Evolutionary conservation across 257 asterid genomes (phyloP).

Genomic region (Eustoma russellianum): DNA sequence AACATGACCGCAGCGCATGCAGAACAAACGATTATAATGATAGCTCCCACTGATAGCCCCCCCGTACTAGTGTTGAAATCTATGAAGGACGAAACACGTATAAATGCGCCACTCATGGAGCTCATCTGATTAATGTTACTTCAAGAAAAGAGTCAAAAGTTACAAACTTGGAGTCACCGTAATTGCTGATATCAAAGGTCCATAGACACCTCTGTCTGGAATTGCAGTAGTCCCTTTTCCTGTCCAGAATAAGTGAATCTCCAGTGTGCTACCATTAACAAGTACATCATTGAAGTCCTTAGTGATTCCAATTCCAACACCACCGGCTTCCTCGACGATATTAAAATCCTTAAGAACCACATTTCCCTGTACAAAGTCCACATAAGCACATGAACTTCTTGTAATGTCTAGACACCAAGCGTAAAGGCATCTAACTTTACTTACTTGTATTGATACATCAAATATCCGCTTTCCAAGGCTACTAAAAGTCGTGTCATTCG

Average conservation of each 20-base stretch:
- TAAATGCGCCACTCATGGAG: too few relatives aligned
- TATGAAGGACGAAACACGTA: slow-evolving; percentile 15
- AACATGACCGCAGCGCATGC: slow-evolving; percentile 24
- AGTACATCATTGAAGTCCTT: slow-evolving; percentile 28
- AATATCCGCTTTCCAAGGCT: slow-evolving; percentile 74
- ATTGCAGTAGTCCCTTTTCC: slow-evolving; percentile 89
- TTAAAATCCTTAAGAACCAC: slow-evolving; percentile 59
- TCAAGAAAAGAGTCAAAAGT: slow-evolving; percentile 1
- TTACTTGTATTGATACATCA: slow-evolving; percentile 86
- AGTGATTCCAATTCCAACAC: slow-evolving; percentile 48
- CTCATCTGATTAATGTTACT: too few relatives aligned
- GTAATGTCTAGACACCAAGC: too few relatives aligned
- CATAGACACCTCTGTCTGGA: slow-evolving; percentile 76
- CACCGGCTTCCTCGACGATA: slow-evolving; percentile 49
- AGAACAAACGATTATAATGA: slow-evolving; percentile 52
- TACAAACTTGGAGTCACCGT: slow-evolving; percentile 72
- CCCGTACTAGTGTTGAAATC: slow-evolving; percentile 43
- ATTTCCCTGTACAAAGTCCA: slow-evolving; percentile 43
- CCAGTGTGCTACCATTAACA: slow-evolving; percentile 65
- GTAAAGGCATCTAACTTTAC: slow-evolving; percentile 6
- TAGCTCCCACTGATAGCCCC: slow-evolving; percentile 64
- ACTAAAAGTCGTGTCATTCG: slow-evolving; percentile 41
- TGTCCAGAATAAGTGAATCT: slow-evolving; percentile 86
- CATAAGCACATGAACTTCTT: not conserved
- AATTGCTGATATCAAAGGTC: slow-evolving; percentile 89